phyloP scores from a whole-genome alignment of 495 filamentous ascomycete genomes.

The Xylaria longipes region DNA sequence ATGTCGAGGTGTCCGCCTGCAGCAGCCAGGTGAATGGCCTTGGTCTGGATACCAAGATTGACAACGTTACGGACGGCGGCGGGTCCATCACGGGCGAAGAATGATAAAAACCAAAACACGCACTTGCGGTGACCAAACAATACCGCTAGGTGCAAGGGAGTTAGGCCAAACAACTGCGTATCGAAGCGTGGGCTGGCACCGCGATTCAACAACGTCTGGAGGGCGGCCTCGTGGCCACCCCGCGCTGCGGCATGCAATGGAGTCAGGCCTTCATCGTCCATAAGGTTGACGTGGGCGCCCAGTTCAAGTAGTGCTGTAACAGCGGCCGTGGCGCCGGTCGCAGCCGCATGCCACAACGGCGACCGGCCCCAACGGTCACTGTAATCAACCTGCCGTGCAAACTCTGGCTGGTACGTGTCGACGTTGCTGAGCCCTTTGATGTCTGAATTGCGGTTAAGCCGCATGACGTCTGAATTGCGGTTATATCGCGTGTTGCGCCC shows the following conservation, averaged over 20 bases:
- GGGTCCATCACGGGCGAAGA: not conserved
- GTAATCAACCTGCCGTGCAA: not conserved
- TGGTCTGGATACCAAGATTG: not conserved
- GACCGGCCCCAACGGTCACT: constrained; percentile 3
- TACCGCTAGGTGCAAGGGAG: not conserved
- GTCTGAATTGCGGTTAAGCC: not conserved
- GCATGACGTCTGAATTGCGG: not conserved
- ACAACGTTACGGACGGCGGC: not conserved
- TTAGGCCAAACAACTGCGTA: not conserved
- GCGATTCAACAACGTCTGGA: not conserved
- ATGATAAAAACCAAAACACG: not conserved
- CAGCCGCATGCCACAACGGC: not conserved
- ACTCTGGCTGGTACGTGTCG: constrained; percentile 3
- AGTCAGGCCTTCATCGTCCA: constrained; percentile 2
- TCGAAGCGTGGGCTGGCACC: constrained; percentile 2
- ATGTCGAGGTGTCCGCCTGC: not conserved
- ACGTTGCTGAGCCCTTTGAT: not conserved
- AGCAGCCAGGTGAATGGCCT: not conserved
- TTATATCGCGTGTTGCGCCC: not conserved
- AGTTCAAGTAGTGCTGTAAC: not conserved
- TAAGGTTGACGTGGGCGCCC: not conserved
- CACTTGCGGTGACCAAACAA: constrained; percentile 4
- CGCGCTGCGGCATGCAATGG: constrained; percentile 2
- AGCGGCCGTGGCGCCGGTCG: not conserved
- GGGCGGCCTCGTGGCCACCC: not conserved